A percentile compares a stretch with the other conserved stretches of the same genome.
Conservation (phyloP, 2,329 filamentous ascomycete species). For the Nemania sp. region DNA sequence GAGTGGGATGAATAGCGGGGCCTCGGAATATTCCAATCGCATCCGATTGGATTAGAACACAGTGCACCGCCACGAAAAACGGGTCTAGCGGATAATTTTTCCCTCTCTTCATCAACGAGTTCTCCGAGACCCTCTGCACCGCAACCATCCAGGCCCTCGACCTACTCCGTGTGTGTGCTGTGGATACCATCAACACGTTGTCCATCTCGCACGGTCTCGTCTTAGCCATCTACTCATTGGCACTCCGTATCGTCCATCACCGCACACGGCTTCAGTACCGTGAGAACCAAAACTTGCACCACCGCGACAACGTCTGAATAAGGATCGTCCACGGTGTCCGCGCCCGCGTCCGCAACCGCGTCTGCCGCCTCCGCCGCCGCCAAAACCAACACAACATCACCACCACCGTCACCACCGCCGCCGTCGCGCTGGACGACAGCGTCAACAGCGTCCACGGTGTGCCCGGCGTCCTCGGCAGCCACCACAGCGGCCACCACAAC, state of each 20-base stretch:
- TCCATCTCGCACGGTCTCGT: constrained; percentile 24
- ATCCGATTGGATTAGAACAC: too few relatives aligned
- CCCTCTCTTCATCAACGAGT: neutral
- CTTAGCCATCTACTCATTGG: constrained; percentile 6
- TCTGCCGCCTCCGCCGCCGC: constrained; percentile 15
- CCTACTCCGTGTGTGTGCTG: constrained; percentile 24
- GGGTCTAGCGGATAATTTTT: neutral
- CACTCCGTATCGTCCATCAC: constrained; percentile 23
- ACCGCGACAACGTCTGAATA: constrained; percentile 32
- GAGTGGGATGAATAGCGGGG: too few relatives aligned
- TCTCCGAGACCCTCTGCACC: neutral
- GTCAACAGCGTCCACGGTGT: too few relatives aligned
- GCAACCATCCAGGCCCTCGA: neutral
- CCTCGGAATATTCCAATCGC: too few relatives aligned
- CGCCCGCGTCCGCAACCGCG: constrained; percentile 20
- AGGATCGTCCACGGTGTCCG: constrained; percentile 29
- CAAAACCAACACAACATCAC: too few relatives aligned
- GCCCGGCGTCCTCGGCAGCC: too few relatives aligned
- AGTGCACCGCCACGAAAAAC: too few relatives aligned
- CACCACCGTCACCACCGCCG: constrained; percentile 2
- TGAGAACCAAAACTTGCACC: constrained; percentile 29
- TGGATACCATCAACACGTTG: constrained; percentile 21
- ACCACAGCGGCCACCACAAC: too few relatives aligned
- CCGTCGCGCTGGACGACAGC: neutral
- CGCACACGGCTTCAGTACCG: constrained; percentile 29